Evolutionary conservation across 2,329 filamentous ascomycete genomes (phyloP).

Genomic region (Raffaelea arxii): DNA sequence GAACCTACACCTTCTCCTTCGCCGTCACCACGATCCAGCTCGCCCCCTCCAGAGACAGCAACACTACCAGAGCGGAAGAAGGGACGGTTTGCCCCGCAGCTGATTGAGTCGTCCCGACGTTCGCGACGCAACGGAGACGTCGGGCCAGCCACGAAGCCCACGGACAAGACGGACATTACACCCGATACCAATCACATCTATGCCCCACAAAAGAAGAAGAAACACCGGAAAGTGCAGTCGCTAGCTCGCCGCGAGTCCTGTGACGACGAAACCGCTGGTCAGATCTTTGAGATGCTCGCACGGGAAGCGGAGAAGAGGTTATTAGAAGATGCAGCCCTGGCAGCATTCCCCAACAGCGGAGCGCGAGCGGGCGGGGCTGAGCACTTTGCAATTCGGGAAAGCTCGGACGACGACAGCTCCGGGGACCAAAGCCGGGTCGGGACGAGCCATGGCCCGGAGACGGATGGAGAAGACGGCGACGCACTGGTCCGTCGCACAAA

Average conservation of each 20-base stretch:
- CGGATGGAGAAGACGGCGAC: slow-evolving; percentile 11
- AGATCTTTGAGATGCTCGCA: slow-evolving; percentile 70
- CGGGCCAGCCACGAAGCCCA: slow-evolving; percentile 50
- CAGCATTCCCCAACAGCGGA: slow-evolving; percentile 65
- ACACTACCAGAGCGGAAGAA: slow-evolving; percentile 8
- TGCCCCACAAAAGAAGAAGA: slow-evolving; percentile 34
- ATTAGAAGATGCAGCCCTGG: slow-evolving; percentile 59
- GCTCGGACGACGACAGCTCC: slow-evolving; percentile 43
- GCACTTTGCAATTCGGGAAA: slow-evolving; percentile 60
- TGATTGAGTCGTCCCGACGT: slow-evolving; percentile 71
- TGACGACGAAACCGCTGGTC: slow-evolving; percentile 66
- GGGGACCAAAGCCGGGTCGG: slow-evolving; percentile 11
- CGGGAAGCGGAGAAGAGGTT: slow-evolving; percentile 73
- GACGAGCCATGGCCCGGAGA: slow-evolving; percentile 1
- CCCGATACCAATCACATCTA: slow-evolving; percentile 55
- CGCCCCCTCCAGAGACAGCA: slow-evolving; percentile 14
- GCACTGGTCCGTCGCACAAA: slow-evolving; percentile 1
- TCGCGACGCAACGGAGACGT: slow-evolving; percentile 57
- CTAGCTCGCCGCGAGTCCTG: slow-evolving; percentile 56
- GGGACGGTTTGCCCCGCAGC: slow-evolving; percentile 61
- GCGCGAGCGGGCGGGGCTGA: slow-evolving; percentile 60
- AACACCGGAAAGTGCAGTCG: slow-evolving; percentile 24
- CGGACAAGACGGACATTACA: slow-evolving; percentile 64
- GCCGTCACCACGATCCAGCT: slow-evolving; percentile 22
- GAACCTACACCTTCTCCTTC: slow-evolving; percentile 49